Conservation (phyloP, 2,329 filamentous ascomycete genomes). For the Xylaria sp. region DNA sequence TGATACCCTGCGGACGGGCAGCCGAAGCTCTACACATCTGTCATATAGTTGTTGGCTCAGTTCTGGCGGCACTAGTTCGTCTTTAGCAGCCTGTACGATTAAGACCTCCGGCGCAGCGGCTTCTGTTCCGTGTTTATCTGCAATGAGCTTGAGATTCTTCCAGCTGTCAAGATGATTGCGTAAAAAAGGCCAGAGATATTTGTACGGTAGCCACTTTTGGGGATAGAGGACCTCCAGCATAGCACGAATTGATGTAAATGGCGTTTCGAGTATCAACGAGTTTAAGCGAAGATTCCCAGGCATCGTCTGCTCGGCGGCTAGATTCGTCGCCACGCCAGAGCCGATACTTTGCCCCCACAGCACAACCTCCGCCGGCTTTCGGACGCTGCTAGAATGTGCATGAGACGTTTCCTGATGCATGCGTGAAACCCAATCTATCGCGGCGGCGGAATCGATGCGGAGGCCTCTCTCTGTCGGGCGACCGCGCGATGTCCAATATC, state of each 20-base stretch:
- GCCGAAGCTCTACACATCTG: conserved; percentile 53
- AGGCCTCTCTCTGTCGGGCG: conserved; percentile 73
- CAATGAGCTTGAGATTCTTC: conserved; percentile 55
- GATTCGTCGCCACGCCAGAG: conserved; percentile 70
- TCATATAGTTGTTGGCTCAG: conserved; percentile 54
- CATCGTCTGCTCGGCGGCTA: conserved; percentile 52
- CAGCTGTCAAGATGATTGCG: conserved; percentile 65
- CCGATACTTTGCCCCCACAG: conserved; percentile 83
- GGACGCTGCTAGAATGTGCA: conserved; percentile 9
- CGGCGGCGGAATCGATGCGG: conserved; percentile 69
- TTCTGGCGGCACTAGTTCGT: conserved; percentile 62
- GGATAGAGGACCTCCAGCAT: conserved; percentile 78
- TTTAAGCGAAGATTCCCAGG: conserved; percentile 48
- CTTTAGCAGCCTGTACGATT: conserved; percentile 62
- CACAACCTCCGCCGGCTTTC: conserved; percentile 50
- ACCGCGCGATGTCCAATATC: conserved; percentile 79
- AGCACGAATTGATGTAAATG: conserved; percentile 71
- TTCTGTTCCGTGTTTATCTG: conserved; percentile 36
- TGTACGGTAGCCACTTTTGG: conserved; percentile 80
- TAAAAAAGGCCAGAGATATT: conserved; percentile 75
- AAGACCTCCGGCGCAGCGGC: conserved; percentile 47
- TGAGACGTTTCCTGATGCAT: conserved; percentile 41
- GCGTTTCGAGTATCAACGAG: conserved; percentile 73
- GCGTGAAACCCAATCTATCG: conserved; percentile 64
- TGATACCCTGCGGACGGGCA: conserved; percentile 52